These are phyloP conservation scores for Rhodotorula graminis DNA, from an alignment of 768 basidiomycete genomes.

Conservation along the genomic window DNA sequence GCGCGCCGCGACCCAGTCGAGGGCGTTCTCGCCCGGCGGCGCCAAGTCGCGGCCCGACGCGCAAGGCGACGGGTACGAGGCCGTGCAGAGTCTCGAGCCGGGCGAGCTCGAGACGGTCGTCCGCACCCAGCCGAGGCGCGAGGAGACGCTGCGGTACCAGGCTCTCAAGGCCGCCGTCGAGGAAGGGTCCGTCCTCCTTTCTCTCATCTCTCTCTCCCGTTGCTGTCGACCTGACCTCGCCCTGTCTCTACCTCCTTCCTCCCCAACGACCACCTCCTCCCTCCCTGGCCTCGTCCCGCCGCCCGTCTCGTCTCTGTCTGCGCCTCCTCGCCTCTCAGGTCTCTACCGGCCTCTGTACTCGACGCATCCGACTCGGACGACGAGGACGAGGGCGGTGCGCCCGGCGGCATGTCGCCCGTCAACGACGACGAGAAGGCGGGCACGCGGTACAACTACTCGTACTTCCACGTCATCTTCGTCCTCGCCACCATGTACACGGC, in stretches of 20 bases:
- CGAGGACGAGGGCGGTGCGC: conserved; percentile 59
- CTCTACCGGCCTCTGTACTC: conserved; percentile 87
- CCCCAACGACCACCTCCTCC: not conserved
- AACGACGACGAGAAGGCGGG: conserved; percentile 88
- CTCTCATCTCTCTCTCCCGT: not conserved
- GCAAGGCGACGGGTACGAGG: conserved; percentile 56
- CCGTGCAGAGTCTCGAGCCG: conserved; percentile 49
- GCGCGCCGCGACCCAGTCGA: conserved; percentile 89
- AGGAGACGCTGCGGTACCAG: conserved; percentile 54
- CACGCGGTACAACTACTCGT: conserved; percentile 94
- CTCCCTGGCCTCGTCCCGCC: not conserved
- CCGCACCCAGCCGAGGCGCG: conserved; percentile 23
- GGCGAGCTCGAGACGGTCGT: conserved; percentile 62
- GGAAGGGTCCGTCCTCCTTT: conserved; percentile 62
- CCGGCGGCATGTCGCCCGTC: conserved; percentile 47
- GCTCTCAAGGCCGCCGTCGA: conserved; percentile 92
- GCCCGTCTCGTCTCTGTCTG: not conserved
- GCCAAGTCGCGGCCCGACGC: conserved; percentile 48
- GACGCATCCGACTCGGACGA: conserved; percentile 59
- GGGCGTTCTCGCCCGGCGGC: conserved; percentile 65
- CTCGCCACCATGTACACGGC: conserved; percentile 97
- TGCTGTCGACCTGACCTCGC: not conserved
- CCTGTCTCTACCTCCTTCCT: not conserved
- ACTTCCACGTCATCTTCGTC: conserved; percentile 97
- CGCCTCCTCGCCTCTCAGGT: conserved; percentile 50